Evolutionary conservation across 2,329 filamentous ascomycete genomes (phyloP).

Genomic region (Zalaria obscura): DNA sequence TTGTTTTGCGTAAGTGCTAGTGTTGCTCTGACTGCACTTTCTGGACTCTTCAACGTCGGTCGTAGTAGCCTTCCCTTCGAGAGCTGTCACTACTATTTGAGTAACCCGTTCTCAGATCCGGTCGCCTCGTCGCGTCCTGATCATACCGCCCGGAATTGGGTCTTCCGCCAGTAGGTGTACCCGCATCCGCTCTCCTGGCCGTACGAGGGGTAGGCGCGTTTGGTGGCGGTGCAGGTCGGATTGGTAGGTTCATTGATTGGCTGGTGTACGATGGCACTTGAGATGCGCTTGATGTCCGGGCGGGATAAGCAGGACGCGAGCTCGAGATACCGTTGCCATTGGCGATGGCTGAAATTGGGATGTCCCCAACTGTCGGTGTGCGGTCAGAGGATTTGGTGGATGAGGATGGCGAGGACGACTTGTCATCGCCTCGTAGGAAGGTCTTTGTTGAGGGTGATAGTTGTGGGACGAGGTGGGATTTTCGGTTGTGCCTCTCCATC

Average conservation of each 20-base stretch:
- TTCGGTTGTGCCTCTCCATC: slow-evolving; percentile 91
- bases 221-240: slow-evolving; percentile 25
- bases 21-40: background rate
- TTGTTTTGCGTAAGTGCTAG: no score
- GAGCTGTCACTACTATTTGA: background rate
- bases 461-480: slow-evolving; percentile 77
- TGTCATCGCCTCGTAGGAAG: slow-evolving; percentile 42
- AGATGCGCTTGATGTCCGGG: slow-evolving; percentile 26
- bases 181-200: background rate
- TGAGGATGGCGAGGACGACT: slow-evolving; percentile 7
- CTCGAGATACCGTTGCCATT: slow-evolving; percentile 10
- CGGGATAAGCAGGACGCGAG: slow-evolving; percentile 25
- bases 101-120: background rate
- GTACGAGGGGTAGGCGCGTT: background rate
- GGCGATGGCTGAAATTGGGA: slow-evolving; percentile 14
- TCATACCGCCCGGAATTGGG: background rate
- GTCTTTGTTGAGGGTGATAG: slow-evolving; percentile 66
- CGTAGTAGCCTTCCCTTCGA: background rate
- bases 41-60: background rate
- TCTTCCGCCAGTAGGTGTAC: background rate
- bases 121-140: background rate
- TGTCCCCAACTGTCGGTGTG: slow-evolving; percentile 16
- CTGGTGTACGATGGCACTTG: slow-evolving; percentile 14
- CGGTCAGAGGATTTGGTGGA: slow-evolving; percentile 7
- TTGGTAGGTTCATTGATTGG: slow-evolving; percentile 26